phyloP scores from a whole-genome alignment of 2,329 filamentous ascomycete genomes.

The Fusarium sp. region DNA sequence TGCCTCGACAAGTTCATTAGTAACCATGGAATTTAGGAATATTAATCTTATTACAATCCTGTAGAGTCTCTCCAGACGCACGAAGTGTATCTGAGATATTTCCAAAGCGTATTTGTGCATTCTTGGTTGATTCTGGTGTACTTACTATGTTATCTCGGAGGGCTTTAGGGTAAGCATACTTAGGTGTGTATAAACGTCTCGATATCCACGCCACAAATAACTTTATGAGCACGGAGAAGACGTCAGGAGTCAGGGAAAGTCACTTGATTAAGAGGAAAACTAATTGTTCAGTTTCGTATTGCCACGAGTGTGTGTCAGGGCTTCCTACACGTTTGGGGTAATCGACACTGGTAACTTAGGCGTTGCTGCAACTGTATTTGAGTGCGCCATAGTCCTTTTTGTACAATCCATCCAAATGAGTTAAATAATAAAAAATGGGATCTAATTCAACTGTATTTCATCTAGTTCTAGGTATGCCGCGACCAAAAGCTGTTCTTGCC shows the following conservation, averaged over 20 bases:
- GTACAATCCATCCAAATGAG: too few species aligned
- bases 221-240: not conserved
- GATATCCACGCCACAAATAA: not conserved
- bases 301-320: not conserved
- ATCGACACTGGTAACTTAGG: too few species aligned
- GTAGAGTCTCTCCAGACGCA: fast-evolving
- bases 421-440: too few species aligned
- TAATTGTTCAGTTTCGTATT: fast-evolving
- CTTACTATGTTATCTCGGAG: not conserved
- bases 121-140: not conserved
- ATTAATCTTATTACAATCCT: not conserved
- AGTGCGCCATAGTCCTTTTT: too few species aligned
- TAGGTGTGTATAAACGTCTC: not conserved
- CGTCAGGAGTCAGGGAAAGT: not conserved
- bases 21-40: not conserved
- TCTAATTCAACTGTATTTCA: too few species aligned
- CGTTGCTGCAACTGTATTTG: too few species aligned
- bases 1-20: not conserved
- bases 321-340: fast-evolving
- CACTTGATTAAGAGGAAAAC: not conserved
- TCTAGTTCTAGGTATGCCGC: too few species aligned
- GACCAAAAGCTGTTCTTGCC: not conserved
- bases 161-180: not conserved
- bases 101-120: not conserved
- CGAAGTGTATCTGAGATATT: fast-evolving